Evolutionary conservation across 1,284 basidiomycete genomes (phyloP), one percentile per base, ranked within the genome.

Genomic region (Ceratobasidium sp.): DNA sequence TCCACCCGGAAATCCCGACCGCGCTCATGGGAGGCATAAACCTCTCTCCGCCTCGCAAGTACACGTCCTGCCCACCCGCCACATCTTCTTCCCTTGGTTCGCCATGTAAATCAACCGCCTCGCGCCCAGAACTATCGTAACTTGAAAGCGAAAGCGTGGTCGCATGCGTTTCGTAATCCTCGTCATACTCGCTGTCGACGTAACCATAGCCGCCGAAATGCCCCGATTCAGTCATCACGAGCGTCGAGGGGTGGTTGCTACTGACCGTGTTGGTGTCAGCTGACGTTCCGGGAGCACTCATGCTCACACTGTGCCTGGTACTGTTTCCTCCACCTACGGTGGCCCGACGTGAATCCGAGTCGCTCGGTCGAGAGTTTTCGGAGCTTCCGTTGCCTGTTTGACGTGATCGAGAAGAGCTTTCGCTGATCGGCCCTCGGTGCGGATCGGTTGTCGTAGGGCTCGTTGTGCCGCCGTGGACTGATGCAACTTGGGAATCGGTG

Each of bases 241-340:
- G 62, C 40, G 62, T 67, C 62, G 42, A 67, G 62, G 62, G 62
- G 43, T 27, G 38, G 62, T 67, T 53, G 50, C 62, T 67, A 67
- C 62, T 67, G 62, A 67, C 62, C 62, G 62, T 67, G 50, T 34
- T 67, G 50, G 62, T 54, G 62, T 67, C 62, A 67, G 62, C 47
- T 15, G 62, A 34, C 15, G 38, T 43, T 31, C 47, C 38, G 25
- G 47, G 31, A 27, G 27, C 55, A 20, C 25, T 53, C 50, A 13
- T 12, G 56, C 56, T 60, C 56, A 47, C 45, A 47, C 45, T 47
- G 45, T 47, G 20, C 45, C 13, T 47, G 22, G 45, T 47, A 15
- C 45, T 22, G 7, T 34, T 42, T 25, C 40, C 6, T 27, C 35
- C 55, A n/a, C 55, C 29, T 27, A 42, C 42, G 17, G n/a, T 29